Percentiles rank a stretch among this genome's conserved stretches.
Conservation (phyloP, 352 stramenopile species). For the Phytophthora pseudosyringae region DNA sequence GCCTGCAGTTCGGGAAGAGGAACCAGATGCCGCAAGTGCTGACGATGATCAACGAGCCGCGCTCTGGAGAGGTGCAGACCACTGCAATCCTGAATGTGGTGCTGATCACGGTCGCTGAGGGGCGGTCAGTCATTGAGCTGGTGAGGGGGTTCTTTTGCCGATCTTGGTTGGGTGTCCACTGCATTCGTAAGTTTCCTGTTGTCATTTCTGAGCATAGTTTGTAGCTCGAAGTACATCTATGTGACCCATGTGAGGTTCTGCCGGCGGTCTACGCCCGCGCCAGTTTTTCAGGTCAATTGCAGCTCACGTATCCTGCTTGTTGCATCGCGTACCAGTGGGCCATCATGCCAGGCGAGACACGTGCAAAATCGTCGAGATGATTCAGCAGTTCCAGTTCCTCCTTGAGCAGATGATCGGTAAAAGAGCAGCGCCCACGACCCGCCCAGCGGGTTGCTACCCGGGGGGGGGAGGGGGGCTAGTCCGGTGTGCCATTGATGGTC, state of each 20-base stretch:
- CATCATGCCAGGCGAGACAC: constrained; percentile 23
- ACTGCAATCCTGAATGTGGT: too few species aligned
- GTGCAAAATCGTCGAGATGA: constrained; percentile 35
- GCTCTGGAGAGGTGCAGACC: too few species aligned
- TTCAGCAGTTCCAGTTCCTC: constrained; percentile 32
- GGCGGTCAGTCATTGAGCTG: too few species aligned
- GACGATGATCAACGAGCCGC: constrained; percentile 1
- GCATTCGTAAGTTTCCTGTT: too few species aligned
- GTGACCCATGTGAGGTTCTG: constrained; percentile 28
- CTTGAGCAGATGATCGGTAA: constrained; percentile 42
- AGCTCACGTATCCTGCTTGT: too few species aligned
- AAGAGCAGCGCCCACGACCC: neutral
- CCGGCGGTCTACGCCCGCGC: constrained; percentile 19
- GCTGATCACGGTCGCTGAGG: too few species aligned
- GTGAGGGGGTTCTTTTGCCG: too few species aligned
- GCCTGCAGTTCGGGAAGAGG: constrained; percentile 11
- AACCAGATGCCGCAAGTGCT: constrained; percentile 29
- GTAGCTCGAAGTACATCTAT: too few species aligned
- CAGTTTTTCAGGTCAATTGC: too few species aligned
- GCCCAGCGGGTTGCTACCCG: neutral
- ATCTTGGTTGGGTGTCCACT: too few species aligned
- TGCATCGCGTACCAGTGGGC: constrained; percentile 24
- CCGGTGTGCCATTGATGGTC: too few species aligned
- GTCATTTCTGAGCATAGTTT: too few species aligned
- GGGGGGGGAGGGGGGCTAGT: neutral